Conservation (phyloP, 192 early-diverging fungal species). For the Paraglomus occultum region DNA sequence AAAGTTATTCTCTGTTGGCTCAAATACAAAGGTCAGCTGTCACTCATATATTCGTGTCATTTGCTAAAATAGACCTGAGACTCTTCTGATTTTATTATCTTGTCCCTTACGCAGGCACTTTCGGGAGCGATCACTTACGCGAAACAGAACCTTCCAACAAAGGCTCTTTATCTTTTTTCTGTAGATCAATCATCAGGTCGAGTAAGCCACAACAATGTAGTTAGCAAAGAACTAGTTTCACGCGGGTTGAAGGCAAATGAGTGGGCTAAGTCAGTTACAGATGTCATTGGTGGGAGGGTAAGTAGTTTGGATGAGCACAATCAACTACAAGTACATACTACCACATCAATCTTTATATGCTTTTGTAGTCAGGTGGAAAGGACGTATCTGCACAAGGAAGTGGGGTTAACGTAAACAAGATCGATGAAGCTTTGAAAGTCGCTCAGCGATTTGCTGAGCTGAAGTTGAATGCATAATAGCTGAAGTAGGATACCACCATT, state of each 20-base stretch:
- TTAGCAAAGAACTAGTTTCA: conserved; percentile 69
- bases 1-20: conserved; percentile 62
- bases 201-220: conserved; percentile 80
- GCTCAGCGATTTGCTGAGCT: conserved; percentile 75
- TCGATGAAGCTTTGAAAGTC: conserved; percentile 72
- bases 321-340: neutral
- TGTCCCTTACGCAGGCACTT: conserved; percentile 50
- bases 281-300: conserved; percentile 84
- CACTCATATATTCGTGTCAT: neutral
- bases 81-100: too few relatives aligned
- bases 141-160: conserved; percentile 72
- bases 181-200: conserved; percentile 65
- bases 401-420: conserved; percentile 61
- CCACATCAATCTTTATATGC: neutral
- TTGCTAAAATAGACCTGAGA: neutral
- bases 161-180: conserved; percentile 85
- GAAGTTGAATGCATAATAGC: conserved; percentile 40
- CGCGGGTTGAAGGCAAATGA: conserved; percentile 87
- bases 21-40: conserved; percentile 63
- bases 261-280: conserved; percentile 85
- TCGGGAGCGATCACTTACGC: conserved; percentile 72
- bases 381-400: conserved; percentile 91
- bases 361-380: conserved; percentile 71
- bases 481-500: too few relatives aligned
- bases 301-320: neutral